phyloP scores from a whole-genome alignment of 805 yeast genomes.

The Limtongozyma cylindracea region DNA sequence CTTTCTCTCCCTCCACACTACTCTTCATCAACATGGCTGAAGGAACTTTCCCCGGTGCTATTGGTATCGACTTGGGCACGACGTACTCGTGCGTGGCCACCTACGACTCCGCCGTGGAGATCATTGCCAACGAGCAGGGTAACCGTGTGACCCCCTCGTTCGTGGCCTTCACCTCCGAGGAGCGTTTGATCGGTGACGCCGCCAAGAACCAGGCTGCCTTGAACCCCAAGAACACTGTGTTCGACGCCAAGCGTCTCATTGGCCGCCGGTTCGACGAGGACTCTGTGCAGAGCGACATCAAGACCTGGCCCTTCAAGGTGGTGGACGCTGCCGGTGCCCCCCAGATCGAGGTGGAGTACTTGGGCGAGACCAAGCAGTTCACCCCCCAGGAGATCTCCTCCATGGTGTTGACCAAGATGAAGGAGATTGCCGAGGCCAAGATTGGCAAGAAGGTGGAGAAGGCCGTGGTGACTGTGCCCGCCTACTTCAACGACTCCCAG shows the following conservation, averaged over 20 bases:
- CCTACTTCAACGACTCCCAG: slow-evolving; percentile 84
- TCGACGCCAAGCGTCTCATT: slow-evolving; percentile 10
- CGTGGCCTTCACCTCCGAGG: slow-evolving; percentile 10
- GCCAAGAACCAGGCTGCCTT: slow-evolving; percentile 11
- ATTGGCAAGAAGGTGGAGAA: slow-evolving; percentile 53
- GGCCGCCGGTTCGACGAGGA: slow-evolving; percentile 8
- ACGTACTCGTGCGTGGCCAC: slow-evolving; percentile 18
- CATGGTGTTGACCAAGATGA: slow-evolving; percentile 9
- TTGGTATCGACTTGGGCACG: slow-evolving; percentile 95
- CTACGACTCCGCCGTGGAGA: slow-evolving; percentile 8
- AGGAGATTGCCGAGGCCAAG: slow-evolving; percentile 44
- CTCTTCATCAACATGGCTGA: too few relatives aligned
- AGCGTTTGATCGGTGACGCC: slow-evolving; percentile 10
- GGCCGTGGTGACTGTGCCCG: slow-evolving; percentile 86
- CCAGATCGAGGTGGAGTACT: slow-evolving; percentile 8
- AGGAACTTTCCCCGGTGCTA: slow-evolving; percentile 7
- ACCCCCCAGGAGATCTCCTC: slow-evolving; percentile 9
- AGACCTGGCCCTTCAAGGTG: slow-evolving; percentile 10
- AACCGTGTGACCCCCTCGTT: slow-evolving; percentile 10
- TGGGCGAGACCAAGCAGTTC: slow-evolving; percentile 10
- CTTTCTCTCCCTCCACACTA: too few relatives aligned
- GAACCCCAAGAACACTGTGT: slow-evolving; percentile 10
- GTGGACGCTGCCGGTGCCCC: slow-evolving; percentile 8
- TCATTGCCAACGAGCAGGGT: slow-evolving; percentile 10
- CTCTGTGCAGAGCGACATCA: slow-evolving; percentile 8